Evolutionary conservation across 495 filamentous ascomycete species (phyloP).

Genomic region (Letharia lupina): DNA sequence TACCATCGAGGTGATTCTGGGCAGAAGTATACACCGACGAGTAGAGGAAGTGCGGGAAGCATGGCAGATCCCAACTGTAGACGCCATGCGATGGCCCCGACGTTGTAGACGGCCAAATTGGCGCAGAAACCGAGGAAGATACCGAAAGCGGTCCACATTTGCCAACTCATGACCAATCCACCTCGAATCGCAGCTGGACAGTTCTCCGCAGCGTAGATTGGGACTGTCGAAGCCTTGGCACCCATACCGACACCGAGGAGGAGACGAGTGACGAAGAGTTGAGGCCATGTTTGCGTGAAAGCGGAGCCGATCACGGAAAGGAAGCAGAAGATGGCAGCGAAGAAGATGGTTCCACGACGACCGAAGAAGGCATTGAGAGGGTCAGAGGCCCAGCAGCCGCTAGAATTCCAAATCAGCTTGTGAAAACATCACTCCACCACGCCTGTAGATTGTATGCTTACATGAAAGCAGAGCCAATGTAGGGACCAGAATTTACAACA

Average conservation of each 20-base stretch:
- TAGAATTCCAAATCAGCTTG: constrained; percentile 2
- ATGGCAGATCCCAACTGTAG: constrained; percentile 59
- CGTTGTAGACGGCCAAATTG: constrained; percentile 50
- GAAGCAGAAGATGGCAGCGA: constrained; percentile 53
- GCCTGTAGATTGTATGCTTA: constrained; percentile 14
- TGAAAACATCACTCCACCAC: background rate
- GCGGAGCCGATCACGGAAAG: constrained; percentile 49
- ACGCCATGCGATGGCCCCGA: constrained; percentile 51
- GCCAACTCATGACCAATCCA: constrained; percentile 57
- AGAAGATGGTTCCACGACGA: constrained; percentile 53
- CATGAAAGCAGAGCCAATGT: constrained; percentile 34
- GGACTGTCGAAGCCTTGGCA: constrained; percentile 50
- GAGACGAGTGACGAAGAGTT: constrained; percentile 50
- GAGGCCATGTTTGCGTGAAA: constrained; percentile 47
- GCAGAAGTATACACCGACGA: constrained; percentile 55
- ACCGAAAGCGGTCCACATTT: constrained; percentile 51
- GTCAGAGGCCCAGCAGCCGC: constrained; percentile 57
- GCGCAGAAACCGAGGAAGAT: constrained; percentile 54
- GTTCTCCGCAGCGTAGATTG: constrained; percentile 56
- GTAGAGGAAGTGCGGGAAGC: constrained; percentile 60
- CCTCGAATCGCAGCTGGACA: constrained; percentile 53
- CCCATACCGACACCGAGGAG: constrained; percentile 63
- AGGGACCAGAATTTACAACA: constrained; percentile 50
- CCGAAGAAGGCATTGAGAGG: constrained; percentile 48
- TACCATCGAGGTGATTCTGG: constrained; percentile 65